Conservation (phyloP, 2,329 filamentous ascomycete species). For the Talaromyces sp. region DNA sequence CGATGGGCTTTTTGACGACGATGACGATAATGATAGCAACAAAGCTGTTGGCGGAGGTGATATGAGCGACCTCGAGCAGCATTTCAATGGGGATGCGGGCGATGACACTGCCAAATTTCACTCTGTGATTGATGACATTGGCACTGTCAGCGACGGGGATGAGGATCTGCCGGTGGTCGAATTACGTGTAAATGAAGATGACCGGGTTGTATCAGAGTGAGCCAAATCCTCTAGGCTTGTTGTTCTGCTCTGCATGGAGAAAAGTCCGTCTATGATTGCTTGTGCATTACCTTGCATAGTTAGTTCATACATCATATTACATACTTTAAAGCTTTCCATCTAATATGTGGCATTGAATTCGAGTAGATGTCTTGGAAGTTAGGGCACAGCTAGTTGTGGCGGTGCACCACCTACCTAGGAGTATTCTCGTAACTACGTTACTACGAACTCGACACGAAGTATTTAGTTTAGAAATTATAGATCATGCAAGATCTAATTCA, state of each 20-base stretch:
- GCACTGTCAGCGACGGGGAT: conserved; percentile 30
- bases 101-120: conserved; percentile 22
- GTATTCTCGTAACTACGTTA: not conserved
- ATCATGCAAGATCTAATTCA: conserved; percentile 8
- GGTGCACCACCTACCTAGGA: not conserved
- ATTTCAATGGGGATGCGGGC: conserved; percentile 23
- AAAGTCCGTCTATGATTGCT: conserved; percentile 7
- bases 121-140: conserved; percentile 12
- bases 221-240: not conserved
- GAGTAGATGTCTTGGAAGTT: not conserved
- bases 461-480: not conserved
- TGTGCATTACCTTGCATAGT: not conserved
- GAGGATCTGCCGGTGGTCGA: conserved; percentile 45
- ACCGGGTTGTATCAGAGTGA: conserved; percentile 24
- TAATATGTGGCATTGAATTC: not conserved
- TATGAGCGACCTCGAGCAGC: conserved; percentile 29
- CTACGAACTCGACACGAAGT: not conserved
- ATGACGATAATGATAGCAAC: conserved; percentile 33
- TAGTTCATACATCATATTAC: not conserved
- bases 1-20: conserved; percentile 37
- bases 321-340: not conserved
- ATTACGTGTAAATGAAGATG: conserved; percentile 39
- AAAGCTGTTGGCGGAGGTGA: conserved; percentile 42
- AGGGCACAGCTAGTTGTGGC: not conserved
- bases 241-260: conserved; percentile 1